phyloP scores from a whole-genome alignment of 1,139 yeast genomes.

The Protomyces lactucae-debilis region DNA sequence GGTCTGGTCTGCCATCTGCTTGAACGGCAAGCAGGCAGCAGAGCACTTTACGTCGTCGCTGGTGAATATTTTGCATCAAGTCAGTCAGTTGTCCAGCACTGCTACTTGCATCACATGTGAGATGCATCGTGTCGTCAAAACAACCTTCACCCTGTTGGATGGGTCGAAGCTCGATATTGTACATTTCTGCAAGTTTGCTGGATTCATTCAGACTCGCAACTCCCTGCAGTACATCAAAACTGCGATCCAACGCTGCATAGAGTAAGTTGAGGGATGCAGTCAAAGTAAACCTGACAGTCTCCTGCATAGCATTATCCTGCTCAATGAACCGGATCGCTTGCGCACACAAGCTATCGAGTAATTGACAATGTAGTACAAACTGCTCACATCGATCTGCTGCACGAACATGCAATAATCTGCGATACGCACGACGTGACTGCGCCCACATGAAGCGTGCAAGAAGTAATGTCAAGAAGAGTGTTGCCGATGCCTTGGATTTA shows the following conservation, averaged over 20 bases:
- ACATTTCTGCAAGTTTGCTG: conserved; percentile 26
- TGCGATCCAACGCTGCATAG: conserved; percentile 31
- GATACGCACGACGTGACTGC: conserved; percentile 27
- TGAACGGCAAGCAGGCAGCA: conserved; percentile 44
- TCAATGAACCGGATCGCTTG: not conserved
- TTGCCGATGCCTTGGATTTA: conserved; percentile 29
- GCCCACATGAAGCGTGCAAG: conserved; percentile 31
- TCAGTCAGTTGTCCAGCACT: conserved; percentile 34
- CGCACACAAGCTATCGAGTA: conserved; percentile 37
- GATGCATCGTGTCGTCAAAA: not conserved
- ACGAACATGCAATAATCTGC: conserved; percentile 38
- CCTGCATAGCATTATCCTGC: not conserved
- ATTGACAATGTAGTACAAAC: conserved; percentile 37
- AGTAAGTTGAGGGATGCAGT: conserved; percentile 34
- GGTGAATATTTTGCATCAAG: conserved; percentile 41
- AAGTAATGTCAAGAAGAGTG: conserved; percentile 34
- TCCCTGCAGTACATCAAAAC: conserved; percentile 31
- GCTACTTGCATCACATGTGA: conserved; percentile 20
- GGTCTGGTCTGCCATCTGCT: conserved; percentile 37
- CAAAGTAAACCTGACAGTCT: conserved; percentile 17
- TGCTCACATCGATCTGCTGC: conserved; percentile 37
- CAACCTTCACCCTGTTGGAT: conserved; percentile 25
- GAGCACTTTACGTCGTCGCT: conserved; percentile 43
- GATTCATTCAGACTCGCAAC: conserved; percentile 14
- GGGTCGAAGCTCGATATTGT: conserved; percentile 9